Conservation (phyloP, 331 rosid genomes). For the Acacia concinna region DNA sequence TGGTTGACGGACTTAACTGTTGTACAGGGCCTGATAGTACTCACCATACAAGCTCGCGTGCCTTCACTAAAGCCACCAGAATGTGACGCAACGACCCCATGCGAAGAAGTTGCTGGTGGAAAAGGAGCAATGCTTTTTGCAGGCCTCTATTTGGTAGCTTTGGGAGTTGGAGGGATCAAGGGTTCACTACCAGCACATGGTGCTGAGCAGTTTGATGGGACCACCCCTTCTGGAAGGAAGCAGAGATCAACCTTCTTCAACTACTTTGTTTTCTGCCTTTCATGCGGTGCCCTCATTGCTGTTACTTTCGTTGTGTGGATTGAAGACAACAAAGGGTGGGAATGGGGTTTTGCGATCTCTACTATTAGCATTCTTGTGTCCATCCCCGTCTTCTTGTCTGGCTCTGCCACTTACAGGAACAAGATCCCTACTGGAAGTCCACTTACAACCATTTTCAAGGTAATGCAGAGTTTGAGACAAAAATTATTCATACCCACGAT, state of each 20-base stretch:
- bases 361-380: conserved; percentile 70
- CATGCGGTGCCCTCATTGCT: conserved; percentile 80
- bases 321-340: conserved; percentile 95
- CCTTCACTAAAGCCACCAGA: conserved; percentile 62
- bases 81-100: conserved; percentile 41
- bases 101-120: conserved; percentile 67
- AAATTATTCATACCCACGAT: neutral
- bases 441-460: conserved; percentile 84
- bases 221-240: conserved; percentile 62
- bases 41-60: conserved; percentile 70
- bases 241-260: conserved; percentile 92
- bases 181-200: conserved; percentile 91
- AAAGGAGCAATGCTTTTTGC: conserved; percentile 65
- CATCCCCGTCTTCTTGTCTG: conserved; percentile 67
- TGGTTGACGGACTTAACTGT: neutral
- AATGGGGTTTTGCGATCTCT: conserved; percentile 91
- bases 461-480: conserved; percentile 22
- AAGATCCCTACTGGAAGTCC: conserved; percentile 89
- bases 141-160: conserved; percentile 85
- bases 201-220: conserved; percentile 90
- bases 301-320: conserved; percentile 97
- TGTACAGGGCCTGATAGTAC: conserved; percentile 69
- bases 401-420: conserved; percentile 73
- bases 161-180: conserved; percentile 95
- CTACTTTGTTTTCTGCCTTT: conserved; percentile 78